These are phyloP conservation scores for Chalciporus sphaerocephalus DNA, from an alignment of 768 basidiomycete genomes.

Conservation along the genomic window DNA sequence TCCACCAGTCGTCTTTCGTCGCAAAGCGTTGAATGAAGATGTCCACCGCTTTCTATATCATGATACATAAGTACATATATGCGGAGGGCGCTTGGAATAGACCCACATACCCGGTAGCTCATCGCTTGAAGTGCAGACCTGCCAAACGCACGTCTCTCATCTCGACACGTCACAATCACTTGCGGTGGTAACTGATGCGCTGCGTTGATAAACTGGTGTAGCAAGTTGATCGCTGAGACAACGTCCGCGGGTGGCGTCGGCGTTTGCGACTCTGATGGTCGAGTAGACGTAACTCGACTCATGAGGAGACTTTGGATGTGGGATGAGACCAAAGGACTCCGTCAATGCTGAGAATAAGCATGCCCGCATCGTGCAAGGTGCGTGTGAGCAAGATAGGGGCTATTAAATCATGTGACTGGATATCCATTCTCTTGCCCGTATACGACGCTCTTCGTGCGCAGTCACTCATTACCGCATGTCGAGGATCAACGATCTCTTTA, in stretches of 20 bases:
- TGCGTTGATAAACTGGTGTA: conserved; percentile 29
- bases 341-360: conserved; percentile 8
- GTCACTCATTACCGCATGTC: no score
- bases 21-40: conserved; percentile 33
- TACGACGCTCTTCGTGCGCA: no score
- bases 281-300: conserved; percentile 24
- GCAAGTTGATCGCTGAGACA: conserved; percentile 24
- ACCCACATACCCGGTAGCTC: conserved; percentile 30
- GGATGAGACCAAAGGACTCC: background rate
- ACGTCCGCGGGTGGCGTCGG: conserved; percentile 26
- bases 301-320: conserved; percentile 11
- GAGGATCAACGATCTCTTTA: no score
- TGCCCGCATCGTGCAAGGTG: background rate
- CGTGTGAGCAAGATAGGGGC: conserved; percentile 2
- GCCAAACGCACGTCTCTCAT: conserved; percentile 30
- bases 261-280: conserved; percentile 22
- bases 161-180: conserved; percentile 30
- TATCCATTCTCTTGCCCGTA: no score
- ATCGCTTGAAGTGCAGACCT: conserved; percentile 29
- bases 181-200: conserved; percentile 29
- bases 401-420: background rate
- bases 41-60: conserved; percentile 30
- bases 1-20: conserved; percentile 35
- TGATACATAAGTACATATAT: no score
- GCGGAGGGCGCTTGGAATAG: background rate